Percentiles rank a stretch among this genome's conserved stretches.
These are phyloP conservation scores for Schizothecium vesticola DNA, from an alignment of 495 filamentous ascomycete species.

Conservation along the genomic window DNA sequence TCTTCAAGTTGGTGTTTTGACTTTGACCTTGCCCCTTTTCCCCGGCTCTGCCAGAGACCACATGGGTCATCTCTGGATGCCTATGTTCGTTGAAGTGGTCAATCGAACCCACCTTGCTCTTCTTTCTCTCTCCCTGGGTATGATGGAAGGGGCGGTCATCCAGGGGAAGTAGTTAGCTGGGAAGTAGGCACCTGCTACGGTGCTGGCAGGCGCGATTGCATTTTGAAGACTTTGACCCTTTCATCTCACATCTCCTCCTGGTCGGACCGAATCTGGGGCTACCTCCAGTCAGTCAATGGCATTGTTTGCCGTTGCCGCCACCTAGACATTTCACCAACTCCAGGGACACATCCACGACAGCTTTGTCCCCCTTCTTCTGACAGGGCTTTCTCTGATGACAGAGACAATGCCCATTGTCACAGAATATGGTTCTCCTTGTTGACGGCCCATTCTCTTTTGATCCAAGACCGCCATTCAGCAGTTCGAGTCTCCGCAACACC, in stretches of 20 bases:
- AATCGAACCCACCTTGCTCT: not conserved
- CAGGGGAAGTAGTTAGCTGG: too few relatives aligned
- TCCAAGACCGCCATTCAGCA: not conserved
- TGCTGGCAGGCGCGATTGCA: too few relatives aligned
- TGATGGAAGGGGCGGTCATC: too few relatives aligned
- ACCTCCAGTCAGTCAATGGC: too few relatives aligned
- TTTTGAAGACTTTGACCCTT: too few relatives aligned
- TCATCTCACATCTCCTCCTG: too few relatives aligned
- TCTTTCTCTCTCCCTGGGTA: not conserved
- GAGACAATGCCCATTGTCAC: not conserved
- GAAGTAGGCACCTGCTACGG: too few relatives aligned
- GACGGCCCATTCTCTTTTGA: not conserved
- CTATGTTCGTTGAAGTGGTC: too few relatives aligned
- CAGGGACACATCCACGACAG: not conserved
- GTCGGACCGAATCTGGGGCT: too few relatives aligned
- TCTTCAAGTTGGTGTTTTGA: not conserved
- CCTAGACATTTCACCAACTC: not conserved
- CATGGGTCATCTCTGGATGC: too few relatives aligned
- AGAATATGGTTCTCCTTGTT: not conserved
- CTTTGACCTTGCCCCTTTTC: not conserved
- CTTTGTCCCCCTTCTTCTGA: not conserved
- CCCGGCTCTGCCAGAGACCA: not conserved
- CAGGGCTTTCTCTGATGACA: not conserved
- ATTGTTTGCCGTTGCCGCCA: not conserved
- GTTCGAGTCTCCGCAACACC: not conserved